Base-by-base conservation (phyloP, 2,329 filamentous ascomycete genomes). In the Pyrenochaeta sp. region DNA sequence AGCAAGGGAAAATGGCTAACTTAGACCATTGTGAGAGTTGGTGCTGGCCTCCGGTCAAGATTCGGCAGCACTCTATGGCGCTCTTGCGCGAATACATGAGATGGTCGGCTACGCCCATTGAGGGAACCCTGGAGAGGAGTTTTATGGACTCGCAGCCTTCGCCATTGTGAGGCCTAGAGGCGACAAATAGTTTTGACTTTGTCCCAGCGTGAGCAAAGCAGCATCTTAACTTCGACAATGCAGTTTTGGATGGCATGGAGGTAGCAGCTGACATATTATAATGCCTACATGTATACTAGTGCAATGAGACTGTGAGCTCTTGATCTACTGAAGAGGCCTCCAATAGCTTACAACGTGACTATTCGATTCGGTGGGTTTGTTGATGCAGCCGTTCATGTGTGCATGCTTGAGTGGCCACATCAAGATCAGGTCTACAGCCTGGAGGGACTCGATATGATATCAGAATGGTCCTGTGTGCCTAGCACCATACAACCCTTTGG, bases 11-110 rank as follows among this genome's bases (percentile, higher is more conserved):
- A 34, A 42, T 43, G 48, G 52, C 13, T 6, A 39, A 22, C 8
- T 44, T 58, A 2, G 25, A 64, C 4, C 44, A 44, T 15, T 62
- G 57, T 36, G 58, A 60, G 54, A 69, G 66, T 1, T 71, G 64
- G 67, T 67, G 64, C 34, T 63, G 51, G 40, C 62, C 64, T 5
- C 61, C 59, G 5, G 39, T 66, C 0, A 32, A 32, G 10, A 39
- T 62, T 5, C 37, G 25, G 15, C 12, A 32, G 40, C 34, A 39
- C 1, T 61, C 56, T 8, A 52, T 66, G 37, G 15, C 22, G 19
- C 30, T 52, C 5, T 34, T 66, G 24, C 22, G 13, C 3, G 28
- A 54, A 3, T 61, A 59, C 36, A 63, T 59, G 34, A 12, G 32
- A 2, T 30, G 24, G 30, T 8, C 30, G 5, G 28, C 28, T 47